Percentiles rank a stretch among this genome's conserved stretches.
Evolutionary conservation across 148 eudicot genomes (phyloP).

Genomic region (Heliosperma pusillum): DNA sequence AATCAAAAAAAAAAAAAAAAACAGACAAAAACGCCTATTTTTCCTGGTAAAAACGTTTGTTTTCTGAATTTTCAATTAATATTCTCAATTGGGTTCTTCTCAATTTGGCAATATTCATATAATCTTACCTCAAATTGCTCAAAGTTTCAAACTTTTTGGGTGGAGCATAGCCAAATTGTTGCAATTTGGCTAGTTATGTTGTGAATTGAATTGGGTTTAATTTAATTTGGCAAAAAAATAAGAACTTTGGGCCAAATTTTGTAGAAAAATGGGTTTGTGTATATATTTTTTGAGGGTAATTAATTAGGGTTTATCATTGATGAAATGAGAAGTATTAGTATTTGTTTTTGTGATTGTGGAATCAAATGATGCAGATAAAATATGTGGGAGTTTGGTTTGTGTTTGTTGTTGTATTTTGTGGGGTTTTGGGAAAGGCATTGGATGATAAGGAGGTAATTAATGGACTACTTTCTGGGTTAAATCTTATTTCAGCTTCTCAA

Average conservation of each 20-base stretch:
- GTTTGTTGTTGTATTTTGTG: slow-evolving; percentile 38
- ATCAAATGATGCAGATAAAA: slow-evolving; percentile 42
- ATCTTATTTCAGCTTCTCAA: slow-evolving; percentile 32
- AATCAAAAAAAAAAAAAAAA: background rate
- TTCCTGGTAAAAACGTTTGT: slow-evolving; percentile 12
- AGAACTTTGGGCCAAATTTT: slow-evolving; percentile 1
- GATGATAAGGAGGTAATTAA: slow-evolving; percentile 35
- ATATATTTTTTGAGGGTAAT: background rate
- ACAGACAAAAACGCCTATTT: slow-evolving; percentile 11
- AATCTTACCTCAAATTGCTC: background rate
- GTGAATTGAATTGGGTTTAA: slow-evolving; percentile 17
- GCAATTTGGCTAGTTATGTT: slow-evolving; percentile 21
- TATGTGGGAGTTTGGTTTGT: slow-evolving; percentile 38
- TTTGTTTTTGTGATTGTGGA: slow-evolving; percentile 38
- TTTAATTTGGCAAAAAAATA: background rate
- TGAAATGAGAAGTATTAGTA: slow-evolving; percentile 40
- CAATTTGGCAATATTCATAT: slow-evolving; percentile 5
- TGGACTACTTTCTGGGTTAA: slow-evolving; percentile 34
- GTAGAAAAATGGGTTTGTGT: slow-evolving; percentile 24
- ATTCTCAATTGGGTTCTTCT: slow-evolving; percentile 20
- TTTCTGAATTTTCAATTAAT: slow-evolving; percentile 18
- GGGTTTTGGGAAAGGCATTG: slow-evolving; percentile 33
- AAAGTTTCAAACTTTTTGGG: slow-evolving; percentile 1
- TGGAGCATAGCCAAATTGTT: slow-evolving; percentile 9
- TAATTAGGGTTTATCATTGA: slow-evolving; percentile 31